Conservation (phyloP, 495 filamentous ascomycete genomes). For the Ascodesmis nigricans region DNA sequence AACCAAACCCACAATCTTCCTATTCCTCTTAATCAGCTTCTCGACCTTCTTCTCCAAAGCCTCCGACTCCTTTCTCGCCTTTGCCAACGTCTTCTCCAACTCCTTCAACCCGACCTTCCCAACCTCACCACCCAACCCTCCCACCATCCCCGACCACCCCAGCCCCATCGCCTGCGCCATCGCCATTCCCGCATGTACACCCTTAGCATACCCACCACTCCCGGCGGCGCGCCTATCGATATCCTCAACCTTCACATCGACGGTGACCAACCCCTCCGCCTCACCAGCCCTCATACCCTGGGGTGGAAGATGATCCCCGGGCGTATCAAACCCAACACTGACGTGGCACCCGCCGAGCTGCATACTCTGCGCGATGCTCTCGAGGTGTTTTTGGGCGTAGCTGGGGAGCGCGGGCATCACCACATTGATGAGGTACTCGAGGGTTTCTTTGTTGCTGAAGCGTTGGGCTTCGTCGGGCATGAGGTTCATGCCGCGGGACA, state of each 20-base stretch:
- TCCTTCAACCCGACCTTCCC: conserved; percentile 34
- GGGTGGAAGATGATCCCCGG: too few species aligned
- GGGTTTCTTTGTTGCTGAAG: background rate
- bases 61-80: conserved; percentile 44
- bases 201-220: background rate
- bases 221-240: too few species aligned
- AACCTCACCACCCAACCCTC: conserved; percentile 19
- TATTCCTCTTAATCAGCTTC: conserved; percentile 39
- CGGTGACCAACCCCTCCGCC: conserved; percentile 8
- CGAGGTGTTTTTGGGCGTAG: background rate
- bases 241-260: conserved; percentile 9
- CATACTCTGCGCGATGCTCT: background rate
- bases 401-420: conserved; percentile 1
- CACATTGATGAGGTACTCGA: conserved; percentile 1
- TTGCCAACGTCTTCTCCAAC: conserved; percentile 34
- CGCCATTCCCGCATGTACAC: background rate
- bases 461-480: too few species aligned
- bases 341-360: background rate
- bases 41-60: conserved; percentile 44
- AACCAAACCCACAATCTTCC: conserved; percentile 22
- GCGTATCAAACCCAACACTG: background rate
- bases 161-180: conserved; percentile 10
- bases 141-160: conserved; percentile 8
- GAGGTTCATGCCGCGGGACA: too few species aligned
- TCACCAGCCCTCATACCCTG: conserved; percentile 10